A percentile compares a stretch with the other conserved stretches of the same genome.
Conservation (phyloP, 2,329 filamentous ascomycete species). For the Ophiocordyceps robertsii region DNA sequence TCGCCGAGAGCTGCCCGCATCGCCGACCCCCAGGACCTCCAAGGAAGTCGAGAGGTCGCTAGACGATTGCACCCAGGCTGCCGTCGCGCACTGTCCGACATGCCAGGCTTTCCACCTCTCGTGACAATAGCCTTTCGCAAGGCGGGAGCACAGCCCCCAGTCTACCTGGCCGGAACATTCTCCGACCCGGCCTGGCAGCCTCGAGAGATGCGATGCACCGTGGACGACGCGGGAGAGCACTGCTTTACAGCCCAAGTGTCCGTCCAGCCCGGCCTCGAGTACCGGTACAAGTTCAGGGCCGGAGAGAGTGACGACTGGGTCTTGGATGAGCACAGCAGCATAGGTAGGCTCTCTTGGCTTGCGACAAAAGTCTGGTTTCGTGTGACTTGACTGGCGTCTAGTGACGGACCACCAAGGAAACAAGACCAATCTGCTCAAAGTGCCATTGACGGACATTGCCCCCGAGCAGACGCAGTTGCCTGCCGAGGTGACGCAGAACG, state of each 20-base stretch:
- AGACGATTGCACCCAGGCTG: neutral
- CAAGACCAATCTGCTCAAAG: slow-evolving; percentile 6
- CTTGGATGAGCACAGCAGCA: slow-evolving; percentile 47
- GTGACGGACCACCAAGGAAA: slow-evolving; percentile 4
- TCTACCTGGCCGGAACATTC: slow-evolving; percentile 59
- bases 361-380: too few species aligned
- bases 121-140: slow-evolving; percentile 49
- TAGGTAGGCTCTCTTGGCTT: slow-evolving; percentile 29
- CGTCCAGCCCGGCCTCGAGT: slow-evolving; percentile 40
- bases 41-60: too few species aligned
- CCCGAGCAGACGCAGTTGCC: slow-evolving; percentile 1
- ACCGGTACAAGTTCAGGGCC: slow-evolving; percentile 65
- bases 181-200: slow-evolving; percentile 53
- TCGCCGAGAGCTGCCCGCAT: too few species aligned
- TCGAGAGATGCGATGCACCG: slow-evolving; percentile 47
- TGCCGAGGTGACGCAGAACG: slow-evolving; percentile 1
- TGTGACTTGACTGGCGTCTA: slow-evolving; percentile 1
- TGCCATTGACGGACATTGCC: slow-evolving; percentile 6
- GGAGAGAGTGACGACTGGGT: slow-evolving; percentile 58
- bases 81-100: slow-evolving; percentile 2
- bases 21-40: too few species aligned
- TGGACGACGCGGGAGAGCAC: slow-evolving; percentile 37
- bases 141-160: slow-evolving; percentile 47
- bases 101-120: slow-evolving; percentile 16
- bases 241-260: slow-evolving; percentile 44